phyloP scores from a whole-genome alignment of 179 eudicot species.

The Nepenthes alata region DNA sequence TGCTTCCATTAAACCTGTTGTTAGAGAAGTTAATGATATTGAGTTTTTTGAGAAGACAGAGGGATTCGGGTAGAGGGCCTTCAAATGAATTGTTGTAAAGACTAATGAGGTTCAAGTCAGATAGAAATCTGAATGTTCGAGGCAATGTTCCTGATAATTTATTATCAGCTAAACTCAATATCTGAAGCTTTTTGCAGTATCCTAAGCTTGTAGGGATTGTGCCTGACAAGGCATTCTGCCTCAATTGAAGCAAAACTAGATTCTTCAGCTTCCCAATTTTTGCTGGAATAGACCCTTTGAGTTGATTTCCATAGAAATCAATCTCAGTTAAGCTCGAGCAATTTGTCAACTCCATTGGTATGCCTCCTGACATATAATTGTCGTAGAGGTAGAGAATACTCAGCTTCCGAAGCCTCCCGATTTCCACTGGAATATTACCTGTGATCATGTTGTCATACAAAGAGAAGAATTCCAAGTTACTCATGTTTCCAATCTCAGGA shows the following conservation, averaged over 20 bases:
- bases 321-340: slow-evolving; percentile 52
- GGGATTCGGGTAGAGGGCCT: slow-evolving; percentile 67
- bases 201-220: slow-evolving; percentile 63
- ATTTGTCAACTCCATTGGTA: slow-evolving; percentile 63
- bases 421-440: slow-evolving; percentile 52
- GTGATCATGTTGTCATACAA: slow-evolving; percentile 54
- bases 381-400: slow-evolving; percentile 67
- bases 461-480: slow-evolving; percentile 36
- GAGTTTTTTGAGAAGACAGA: slow-evolving; percentile 49
- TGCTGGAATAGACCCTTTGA: slow-evolving; percentile 60
- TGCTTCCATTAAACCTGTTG: slow-evolving; percentile 51
- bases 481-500: slow-evolving; percentile 62
- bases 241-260: slow-evolving; percentile 52
- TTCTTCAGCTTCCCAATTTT: slow-evolving; percentile 58
- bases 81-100: slow-evolving; percentile 81
- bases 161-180: slow-evolving; percentile 60
- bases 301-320: slow-evolving; percentile 72
- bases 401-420: slow-evolving; percentile 50
- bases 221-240: slow-evolving; percentile 76
- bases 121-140: slow-evolving; percentile 42
- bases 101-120: slow-evolving; percentile 51
- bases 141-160: slow-evolving; percentile 63
- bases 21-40: slow-evolving; percentile 64
- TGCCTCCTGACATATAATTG: slow-evolving; percentile 56
- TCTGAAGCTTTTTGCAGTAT: slow-evolving; percentile 54